phyloP scores from a whole-genome alignment of 257 asterid genomes.

The Capsicum pubescens region DNA sequence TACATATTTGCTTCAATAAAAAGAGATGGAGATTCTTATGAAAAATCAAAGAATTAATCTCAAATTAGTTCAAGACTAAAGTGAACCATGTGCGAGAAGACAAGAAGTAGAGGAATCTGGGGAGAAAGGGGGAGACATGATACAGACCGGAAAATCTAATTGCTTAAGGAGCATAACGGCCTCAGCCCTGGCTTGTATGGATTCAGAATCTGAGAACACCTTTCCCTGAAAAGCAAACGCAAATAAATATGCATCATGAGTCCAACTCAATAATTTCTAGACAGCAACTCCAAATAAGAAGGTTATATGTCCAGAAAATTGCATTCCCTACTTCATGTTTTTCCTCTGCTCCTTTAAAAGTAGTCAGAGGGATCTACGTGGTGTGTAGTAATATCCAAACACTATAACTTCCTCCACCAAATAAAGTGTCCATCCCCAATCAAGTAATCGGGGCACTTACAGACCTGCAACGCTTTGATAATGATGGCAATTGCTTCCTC shows the following conservation, averaged over 20 bases:
- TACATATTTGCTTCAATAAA: neutral
- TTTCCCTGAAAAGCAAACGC: conserved; percentile 61
- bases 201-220: conserved; percentile 96
- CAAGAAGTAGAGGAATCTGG: neutral
- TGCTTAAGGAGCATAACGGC: conserved; percentile 98
- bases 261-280: neutral
- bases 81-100: conserved; percentile 1
- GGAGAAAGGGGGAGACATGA: neutral
- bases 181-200: conserved; percentile 98
- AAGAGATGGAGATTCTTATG: neutral
- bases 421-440: neutral
- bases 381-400: neutral
- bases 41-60: neutral
- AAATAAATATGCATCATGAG: conserved; percentile 6
- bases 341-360: neutral
- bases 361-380: conserved; percentile 8
- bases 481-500: conserved; percentile 77
- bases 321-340: conserved; percentile 17
- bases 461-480: conserved; percentile 77
- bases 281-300: conserved; percentile 10
- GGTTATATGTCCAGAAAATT: conserved; percentile 21
- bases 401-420: conserved; percentile 6
- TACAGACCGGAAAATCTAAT: conserved; percentile 88
- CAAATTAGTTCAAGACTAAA: conserved; percentile 5
- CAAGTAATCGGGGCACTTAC: conserved; percentile 8